Evolutionary conservation across 345 rosid genomes (phyloP), one percentile per base, ranked within the genome.

Genomic region (Hibiscus syriacus): DNA sequence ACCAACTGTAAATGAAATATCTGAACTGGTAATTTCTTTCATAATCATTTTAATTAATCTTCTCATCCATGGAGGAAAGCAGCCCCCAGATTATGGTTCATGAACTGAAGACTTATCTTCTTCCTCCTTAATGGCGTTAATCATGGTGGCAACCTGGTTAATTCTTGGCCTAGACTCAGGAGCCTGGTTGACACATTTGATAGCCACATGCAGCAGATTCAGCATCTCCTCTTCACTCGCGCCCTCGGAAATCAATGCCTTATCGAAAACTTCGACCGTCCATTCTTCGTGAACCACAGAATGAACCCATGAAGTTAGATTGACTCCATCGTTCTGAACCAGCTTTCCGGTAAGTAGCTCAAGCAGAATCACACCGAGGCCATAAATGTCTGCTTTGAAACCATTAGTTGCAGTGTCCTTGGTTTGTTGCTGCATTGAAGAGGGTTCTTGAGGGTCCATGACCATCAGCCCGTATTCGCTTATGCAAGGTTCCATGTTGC

Each of bases 211-310:
- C 65, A 87, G 83, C 78, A 87, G 59, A 70, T 71, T 75, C 73
- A 85, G 79, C 89, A 84, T 81, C 70, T 83, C 79, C 32, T 78
- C 89, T 72, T 84, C 85, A 72, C 82, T 80, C 23, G 81, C 87
- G 6, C 80, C 89, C 64, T 79, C 81, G 19, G 64, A 22, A 53
- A 83, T 66, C 17, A 87, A 68, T 0, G 72, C 60, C 81, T 76
- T 81, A 62, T 87, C 89, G 27, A 87, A 85, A 20, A 87, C 89
- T 68, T 83, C 92, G 2, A 57, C 87, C 0, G 89, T 87, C 89
- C 89, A 80, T 74, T 85, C 92, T 58, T 87, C 89, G 13, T 72
- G 68, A 26, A 87, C 79, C 2, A 79, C 87, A 0, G 85, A 74
- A 16, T 74, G 79, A 65, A 87, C 92, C 92, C 92, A 85, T 58